Conservation (phyloP, 164 flowering plant genomes). For the Chimonanthus salicifolius region DNA sequence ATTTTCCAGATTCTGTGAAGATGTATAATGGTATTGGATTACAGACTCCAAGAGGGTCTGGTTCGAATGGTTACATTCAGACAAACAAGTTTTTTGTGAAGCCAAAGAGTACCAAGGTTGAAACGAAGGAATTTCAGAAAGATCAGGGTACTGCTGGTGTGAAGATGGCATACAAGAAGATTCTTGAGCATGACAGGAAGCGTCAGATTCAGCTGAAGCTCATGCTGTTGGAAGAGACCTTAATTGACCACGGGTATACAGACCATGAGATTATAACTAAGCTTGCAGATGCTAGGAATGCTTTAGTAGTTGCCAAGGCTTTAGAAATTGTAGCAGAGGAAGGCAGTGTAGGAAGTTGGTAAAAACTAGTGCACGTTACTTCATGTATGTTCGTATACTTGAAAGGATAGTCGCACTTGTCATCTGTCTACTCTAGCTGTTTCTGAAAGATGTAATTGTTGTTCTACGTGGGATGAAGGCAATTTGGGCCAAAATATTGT, state of each 20-base stretch:
- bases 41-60: constrained; percentile 87
- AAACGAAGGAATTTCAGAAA: constrained; percentile 44
- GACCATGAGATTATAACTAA: constrained; percentile 63
- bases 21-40: constrained; percentile 97
- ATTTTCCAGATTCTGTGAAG: too few relatives aligned
- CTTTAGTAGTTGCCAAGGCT: constrained; percentile 31
- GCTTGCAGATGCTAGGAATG: constrained; percentile 53
- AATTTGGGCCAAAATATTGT: too few relatives aligned
- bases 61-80: constrained; percentile 88
- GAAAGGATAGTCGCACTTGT: too few relatives aligned
- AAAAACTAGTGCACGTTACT: background rate
- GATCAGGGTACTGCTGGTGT: constrained; percentile 87
- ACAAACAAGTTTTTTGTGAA: constrained; percentile 74
- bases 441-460: too few relatives aligned
- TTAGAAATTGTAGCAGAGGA: constrained; percentile 26
- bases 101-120: constrained; percentile 39
- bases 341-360: constrained; percentile 20
- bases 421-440: too few relatives aligned
- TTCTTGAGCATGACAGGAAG: constrained; percentile 88
- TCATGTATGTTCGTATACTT: too few relatives aligned
- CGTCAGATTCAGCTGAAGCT: constrained; percentile 86
- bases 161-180: constrained; percentile 65
- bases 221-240: constrained; percentile 66
- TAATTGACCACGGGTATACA: constrained; percentile 76
- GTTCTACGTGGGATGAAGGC: too few relatives aligned